Percentiles rank a stretch among this genome's conserved stretches.
Conservation (phyloP, 345 rosid genomes). For the Eucalyptus virginea region DNA sequence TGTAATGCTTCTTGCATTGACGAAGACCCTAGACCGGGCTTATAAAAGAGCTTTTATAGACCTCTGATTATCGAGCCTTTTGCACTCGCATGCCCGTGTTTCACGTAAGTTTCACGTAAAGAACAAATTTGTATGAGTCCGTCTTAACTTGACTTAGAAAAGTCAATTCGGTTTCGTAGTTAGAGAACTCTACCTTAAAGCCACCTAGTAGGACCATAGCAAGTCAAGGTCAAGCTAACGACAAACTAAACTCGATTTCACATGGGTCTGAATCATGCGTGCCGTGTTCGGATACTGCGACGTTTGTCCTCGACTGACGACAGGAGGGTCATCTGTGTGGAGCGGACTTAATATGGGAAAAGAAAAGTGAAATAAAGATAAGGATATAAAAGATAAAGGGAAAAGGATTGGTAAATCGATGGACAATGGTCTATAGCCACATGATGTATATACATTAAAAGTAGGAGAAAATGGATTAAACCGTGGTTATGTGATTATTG, state of each 20-base stretch:
- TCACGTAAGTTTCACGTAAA: accelerated
- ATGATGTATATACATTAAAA: too few species aligned
- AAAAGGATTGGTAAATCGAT: neutral
- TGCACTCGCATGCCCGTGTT: neutral
- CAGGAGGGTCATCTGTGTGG: neutral
- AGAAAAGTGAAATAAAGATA: too few species aligned
- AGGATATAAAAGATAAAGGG: neutral
- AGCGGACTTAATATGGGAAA: neutral
- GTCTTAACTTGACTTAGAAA: neutral
- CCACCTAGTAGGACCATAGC: neutral
- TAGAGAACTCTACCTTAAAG: neutral
- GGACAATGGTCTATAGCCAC: neutral
- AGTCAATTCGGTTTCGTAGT: neutral
- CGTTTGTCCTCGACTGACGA: neutral
- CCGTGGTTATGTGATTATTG: neutral
- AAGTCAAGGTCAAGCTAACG: neutral
- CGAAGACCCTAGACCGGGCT: neutral
- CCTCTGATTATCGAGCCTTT: neutral
- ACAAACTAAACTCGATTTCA: neutral
- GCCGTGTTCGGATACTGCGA: neutral
- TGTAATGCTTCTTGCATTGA: neutral
- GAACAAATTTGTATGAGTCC: neutral
- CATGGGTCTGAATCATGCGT: neutral
- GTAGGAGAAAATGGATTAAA: too few species aligned
- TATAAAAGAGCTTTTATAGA: neutral